A percentile compares a stretch with the other conserved stretches of the same genome.
Evolutionary conservation across 1,284 basidiomycete genomes (phyloP).

Genomic region (Boletellus deceptivus): DNA sequence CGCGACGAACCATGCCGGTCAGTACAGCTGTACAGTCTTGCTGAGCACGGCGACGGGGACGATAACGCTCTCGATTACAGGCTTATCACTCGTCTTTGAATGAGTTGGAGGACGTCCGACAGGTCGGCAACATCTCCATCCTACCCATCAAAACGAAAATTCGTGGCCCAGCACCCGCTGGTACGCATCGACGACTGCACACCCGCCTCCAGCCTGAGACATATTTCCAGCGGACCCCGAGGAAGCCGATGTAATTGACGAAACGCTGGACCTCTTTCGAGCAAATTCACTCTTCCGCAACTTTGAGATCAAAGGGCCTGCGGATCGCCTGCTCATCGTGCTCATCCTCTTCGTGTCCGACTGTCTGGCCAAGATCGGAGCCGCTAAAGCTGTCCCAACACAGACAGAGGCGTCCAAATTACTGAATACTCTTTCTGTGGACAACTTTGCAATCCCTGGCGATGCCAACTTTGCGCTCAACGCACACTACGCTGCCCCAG

Average conservation of each 20-base stretch:
- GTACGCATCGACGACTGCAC: conserved; percentile 41
- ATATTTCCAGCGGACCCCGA: conserved; percentile 64
- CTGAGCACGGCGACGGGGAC: neutral
- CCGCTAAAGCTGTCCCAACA: conserved; percentile 59
- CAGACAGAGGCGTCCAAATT: conserved; percentile 88
- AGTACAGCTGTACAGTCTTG: conserved; percentile 24
- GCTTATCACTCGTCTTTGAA: conserved; percentile 97
- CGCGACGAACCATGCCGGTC: conserved; percentile 24
- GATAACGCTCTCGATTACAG: conserved; percentile 40
- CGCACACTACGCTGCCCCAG: conserved; percentile 84
- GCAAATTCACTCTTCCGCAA: conserved; percentile 99
- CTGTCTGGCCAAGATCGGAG: conserved; percentile 88
- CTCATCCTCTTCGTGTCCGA: conserved; percentile 98
- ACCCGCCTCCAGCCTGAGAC: conserved; percentile 1
- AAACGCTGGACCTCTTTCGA: conserved; percentile 95
- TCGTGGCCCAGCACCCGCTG: conserved; percentile 87
- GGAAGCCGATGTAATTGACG: conserved; percentile 90
- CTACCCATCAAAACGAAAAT: conserved; percentile 91
- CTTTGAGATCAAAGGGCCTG: conserved; percentile 99
- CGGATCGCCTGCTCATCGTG: conserved; percentile 95
- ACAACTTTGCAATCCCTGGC: conserved; percentile 91
- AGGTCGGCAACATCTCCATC: conserved; percentile 88
- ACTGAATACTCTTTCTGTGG: conserved; percentile 89
- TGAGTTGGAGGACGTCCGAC: conserved; percentile 76
- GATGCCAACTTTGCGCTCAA: conserved; percentile 96